Base-by-base conservation (phyloP, 371 early-diverging fungal genomes). In the Choanephora cucurbitarum region DNA sequence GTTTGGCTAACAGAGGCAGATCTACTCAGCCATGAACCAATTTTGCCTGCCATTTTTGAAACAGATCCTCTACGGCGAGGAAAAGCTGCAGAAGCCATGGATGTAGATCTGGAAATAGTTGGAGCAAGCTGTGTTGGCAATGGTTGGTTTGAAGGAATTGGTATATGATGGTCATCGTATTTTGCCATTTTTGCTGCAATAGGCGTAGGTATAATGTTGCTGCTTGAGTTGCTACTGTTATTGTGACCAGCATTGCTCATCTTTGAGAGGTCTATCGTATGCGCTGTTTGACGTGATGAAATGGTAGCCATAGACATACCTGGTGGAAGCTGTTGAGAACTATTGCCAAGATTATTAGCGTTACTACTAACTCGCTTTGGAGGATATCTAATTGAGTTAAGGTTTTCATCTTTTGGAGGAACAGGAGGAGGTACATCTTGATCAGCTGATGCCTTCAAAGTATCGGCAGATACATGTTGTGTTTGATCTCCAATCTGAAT, bases 231-330 rank as follows among this genome's bases (percentile, higher is more conserved):
- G 32, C 42, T 21, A 17, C 28, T 44, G 17, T 49, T 24, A 15
- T 18, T 57, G 11, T 37, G 22, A 10, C n/a, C 15, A 5, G 23
- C 42, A 5, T 15, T 23, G 15, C 37, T 50, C 44, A 58, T 46
- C 0, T 52, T 39, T 17, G 42, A 57, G 22, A 66, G 44, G 42
- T 66, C 66, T 40, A 66, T 45, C 0, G 66, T 66, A 44, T 66
- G 66, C 6, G 66, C 66, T 19, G 66, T 66, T 43, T 66, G 61
- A 5, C 66, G 60, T 23, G 61, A 66, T 10, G 61, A 60, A 8
- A 66, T 34, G 9, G 60, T 66, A 19, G 66, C 66, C 8, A 66
- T 52, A 10, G 66, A 66, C 66, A 66, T 66, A 7, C 61, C 61
- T 15, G 66, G 66, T 5, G 66, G 66, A 17, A 49, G 9, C 19